Base-by-base conservation (phyloP, 2,329 filamentous ascomycete species). In the Whalleya microplaca region DNA sequence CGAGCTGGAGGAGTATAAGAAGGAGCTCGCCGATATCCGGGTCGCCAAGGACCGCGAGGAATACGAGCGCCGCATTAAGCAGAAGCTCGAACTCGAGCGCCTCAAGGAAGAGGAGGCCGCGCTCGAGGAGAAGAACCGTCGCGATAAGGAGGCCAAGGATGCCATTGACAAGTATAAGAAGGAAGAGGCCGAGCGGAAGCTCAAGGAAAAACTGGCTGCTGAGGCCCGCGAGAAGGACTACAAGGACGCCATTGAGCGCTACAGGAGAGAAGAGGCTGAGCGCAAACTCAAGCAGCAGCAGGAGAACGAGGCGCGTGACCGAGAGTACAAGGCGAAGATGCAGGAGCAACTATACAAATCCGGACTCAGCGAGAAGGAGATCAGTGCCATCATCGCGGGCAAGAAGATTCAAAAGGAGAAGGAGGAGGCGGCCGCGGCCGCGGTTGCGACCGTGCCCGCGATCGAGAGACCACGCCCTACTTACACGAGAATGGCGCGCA, bases 401-500 rank as follows among this genome's bases (percentile, higher is more conserved):
- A 66, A 71, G 60, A 72, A 69, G 63, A 53, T 72, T 51, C 80
- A 83, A 64, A 84, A 84, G 65, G 78, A 84, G 66, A 82, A 80
- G 66, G 68, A 73, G 64, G 63, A 69, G 50, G 69, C 70, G 19
- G 61, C 71, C 54, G 62, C 72, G 44, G 59, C 69, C n/a, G n/a
- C n/a, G n/a, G n/a, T n/a, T n/a, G n/a, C n/a, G n/a, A n/a, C n/a
- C n/a, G n/a, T n/a, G n/a, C n/a, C n/a, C n/a, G n/a, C n/a, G n/a
- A n/a, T n/a, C 53, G 58, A 69, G 44, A 57, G 23, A 27, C 23
- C 23, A 66, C 76, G 80, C 3, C 80, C 84, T 0, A 86, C 83
- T 0, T 87, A 87, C 65, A 88, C 85, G 14, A 80, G 85, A 61
- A 87, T 88, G 84, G 76, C 84, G 1, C 79, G 85, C 21, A 77